A percentile compares a stretch with the other conserved stretches of the same genome.
phyloP scores from a whole-genome alignment of 2,329 filamentous ascomycete genomes.

The Plectosphaerella cucumerina region DNA sequence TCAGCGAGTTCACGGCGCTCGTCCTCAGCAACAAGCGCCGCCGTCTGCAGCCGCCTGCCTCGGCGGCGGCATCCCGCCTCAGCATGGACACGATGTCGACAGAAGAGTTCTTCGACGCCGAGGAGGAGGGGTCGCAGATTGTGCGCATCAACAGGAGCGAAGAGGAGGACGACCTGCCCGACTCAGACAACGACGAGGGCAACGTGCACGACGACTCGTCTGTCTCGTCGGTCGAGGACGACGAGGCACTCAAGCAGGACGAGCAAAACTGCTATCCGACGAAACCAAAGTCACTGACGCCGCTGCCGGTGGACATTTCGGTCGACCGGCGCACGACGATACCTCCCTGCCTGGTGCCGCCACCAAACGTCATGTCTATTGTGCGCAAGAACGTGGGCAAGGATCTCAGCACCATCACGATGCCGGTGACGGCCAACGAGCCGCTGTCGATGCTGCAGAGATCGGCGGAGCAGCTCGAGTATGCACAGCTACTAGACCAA shows the following conservation, averaged over 20 bases:
- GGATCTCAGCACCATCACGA: slow-evolving; percentile 91
- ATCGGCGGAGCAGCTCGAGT: slow-evolving; percentile 86
- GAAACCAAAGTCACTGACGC: slow-evolving; percentile 70
- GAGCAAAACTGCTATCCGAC: slow-evolving; percentile 64
- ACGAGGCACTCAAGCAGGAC: slow-evolving; percentile 54
- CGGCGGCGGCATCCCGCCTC: slow-evolving; percentile 39
- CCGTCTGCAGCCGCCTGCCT: slow-evolving; percentile 51
- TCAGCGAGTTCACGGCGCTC: slow-evolving; percentile 75
- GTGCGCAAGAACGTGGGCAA: slow-evolving; percentile 97
- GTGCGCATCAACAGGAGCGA: slow-evolving; percentile 71
- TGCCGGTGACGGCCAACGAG: slow-evolving; percentile 96
- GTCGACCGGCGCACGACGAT: slow-evolving; percentile 68
- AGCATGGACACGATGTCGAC: slow-evolving; percentile 79
- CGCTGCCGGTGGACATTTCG: slow-evolving; percentile 65
- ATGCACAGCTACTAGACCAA: slow-evolving; percentile 76
- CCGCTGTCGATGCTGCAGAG: slow-evolving; percentile 85
- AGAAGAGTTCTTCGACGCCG: slow-evolving; percentile 94
- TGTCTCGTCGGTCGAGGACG: slow-evolving; percentile 54
- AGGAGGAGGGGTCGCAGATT: slow-evolving; percentile 61
- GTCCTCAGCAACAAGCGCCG: slow-evolving; percentile 76
- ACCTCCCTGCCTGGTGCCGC: slow-evolving; percentile 68
- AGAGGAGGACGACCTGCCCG: slow-evolving; percentile 52
- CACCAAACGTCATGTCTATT: slow-evolving; percentile 90
- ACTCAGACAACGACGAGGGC: slow-evolving; percentile 52
- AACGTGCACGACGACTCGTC: slow-evolving; percentile 53